These are phyloP conservation scores for Salix purpurea DNA, from an alignment of 345 rosid species.

Conservation along the genomic window DNA sequence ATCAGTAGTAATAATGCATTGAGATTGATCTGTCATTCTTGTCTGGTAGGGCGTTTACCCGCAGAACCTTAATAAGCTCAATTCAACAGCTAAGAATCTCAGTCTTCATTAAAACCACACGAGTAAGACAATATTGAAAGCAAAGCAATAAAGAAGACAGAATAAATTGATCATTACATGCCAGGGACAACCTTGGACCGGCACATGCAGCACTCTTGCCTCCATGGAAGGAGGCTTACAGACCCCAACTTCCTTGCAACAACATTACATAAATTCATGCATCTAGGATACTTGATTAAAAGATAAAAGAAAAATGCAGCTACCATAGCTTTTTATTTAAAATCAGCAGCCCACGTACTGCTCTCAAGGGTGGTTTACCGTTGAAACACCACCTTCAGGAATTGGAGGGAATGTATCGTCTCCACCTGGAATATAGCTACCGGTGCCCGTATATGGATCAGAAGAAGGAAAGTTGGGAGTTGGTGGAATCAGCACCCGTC, in stretches of 20 bases:
- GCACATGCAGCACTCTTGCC: not conserved
- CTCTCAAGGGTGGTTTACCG: constrained; percentile 35
- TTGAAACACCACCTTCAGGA: constrained; percentile 61
- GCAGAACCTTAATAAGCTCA: not conserved
- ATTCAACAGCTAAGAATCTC: not conserved
- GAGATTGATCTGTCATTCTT: not conserved
- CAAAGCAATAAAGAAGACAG: too few species aligned
- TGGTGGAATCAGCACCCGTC: constrained; percentile 53
- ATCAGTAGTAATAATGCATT: not conserved
- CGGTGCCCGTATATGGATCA: constrained; percentile 29
- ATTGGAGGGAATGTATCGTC: constrained; percentile 61
- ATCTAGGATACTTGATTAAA: not conserved
- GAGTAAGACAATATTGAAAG: too few species aligned
- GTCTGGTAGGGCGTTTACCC: not conserved
- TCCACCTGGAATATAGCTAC: constrained; percentile 45
- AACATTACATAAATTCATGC: not conserved
- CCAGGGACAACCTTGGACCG: not conserved
- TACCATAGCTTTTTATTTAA: constrained; percentile 17
- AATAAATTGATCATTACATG: too few species aligned
- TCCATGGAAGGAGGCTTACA: not conserved
- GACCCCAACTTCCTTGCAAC: not conserved
- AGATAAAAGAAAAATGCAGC: not conserved
- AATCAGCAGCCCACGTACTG: not conserved
- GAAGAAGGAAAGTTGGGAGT: constrained; percentile 29
- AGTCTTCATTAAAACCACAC: too few species aligned